phyloP scores from a whole-genome alignment of 805 yeast genomes.

The Ogataea nitratoaversa region DNA sequence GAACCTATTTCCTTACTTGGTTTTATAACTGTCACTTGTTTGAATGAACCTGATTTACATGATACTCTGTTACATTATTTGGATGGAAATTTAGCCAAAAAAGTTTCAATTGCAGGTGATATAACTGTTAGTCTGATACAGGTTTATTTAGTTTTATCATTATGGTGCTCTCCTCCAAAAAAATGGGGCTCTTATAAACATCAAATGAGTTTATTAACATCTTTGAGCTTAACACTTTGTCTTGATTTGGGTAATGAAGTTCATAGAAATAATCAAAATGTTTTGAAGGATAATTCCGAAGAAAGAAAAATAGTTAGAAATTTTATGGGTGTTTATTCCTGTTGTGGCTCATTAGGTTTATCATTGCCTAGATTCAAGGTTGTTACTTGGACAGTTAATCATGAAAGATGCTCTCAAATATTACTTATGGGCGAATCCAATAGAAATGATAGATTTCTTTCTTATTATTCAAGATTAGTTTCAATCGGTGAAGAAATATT shows the following conservation, averaged over 20 bases:
- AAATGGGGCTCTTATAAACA: constrained; percentile 50
- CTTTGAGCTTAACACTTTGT: constrained; percentile 42
- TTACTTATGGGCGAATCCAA: constrained; percentile 34
- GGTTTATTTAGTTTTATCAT: constrained; percentile 40
- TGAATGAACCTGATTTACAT: constrained; percentile 41
- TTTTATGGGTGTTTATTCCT: constrained; percentile 44
- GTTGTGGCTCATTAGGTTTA: constrained; percentile 48
- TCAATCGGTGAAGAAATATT: constrained; percentile 47
- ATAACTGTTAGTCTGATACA: constrained; percentile 39
- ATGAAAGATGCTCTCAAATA: constrained; percentile 35
- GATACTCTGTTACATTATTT: constrained; percentile 40
- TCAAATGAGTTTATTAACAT: constrained; percentile 44
- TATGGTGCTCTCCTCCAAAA: constrained; percentile 52
- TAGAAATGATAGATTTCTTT: constrained; percentile 38
- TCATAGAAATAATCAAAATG: constrained; percentile 22
- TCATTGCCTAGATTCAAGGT: constrained; percentile 48
- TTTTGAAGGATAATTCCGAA: constrained; percentile 26
- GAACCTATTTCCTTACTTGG: constrained; percentile 42
- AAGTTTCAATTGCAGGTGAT: constrained; percentile 40
- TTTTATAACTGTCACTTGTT: constrained; percentile 43
- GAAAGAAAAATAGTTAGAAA: constrained; percentile 38
- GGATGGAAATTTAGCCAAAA: constrained; percentile 41
- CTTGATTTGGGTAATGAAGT: constrained; percentile 42
- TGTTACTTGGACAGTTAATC: constrained; percentile 44
- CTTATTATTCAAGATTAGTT: constrained; percentile 41